Evolutionary conservation across 371 early-diverging fungal species (phyloP).

Genomic region (Lichtheimia ornata): DNA sequence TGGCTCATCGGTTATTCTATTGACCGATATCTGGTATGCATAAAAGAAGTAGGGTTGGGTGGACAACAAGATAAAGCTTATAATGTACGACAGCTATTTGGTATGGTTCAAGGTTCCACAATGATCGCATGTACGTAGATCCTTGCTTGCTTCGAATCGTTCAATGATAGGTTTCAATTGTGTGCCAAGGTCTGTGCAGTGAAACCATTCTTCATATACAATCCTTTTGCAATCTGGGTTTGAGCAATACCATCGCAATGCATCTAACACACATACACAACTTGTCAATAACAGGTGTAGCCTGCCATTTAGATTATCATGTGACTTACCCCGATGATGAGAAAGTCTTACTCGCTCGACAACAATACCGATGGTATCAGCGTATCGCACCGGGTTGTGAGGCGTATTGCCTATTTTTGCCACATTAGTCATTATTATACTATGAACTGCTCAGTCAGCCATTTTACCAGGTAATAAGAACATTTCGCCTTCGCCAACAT

Average conservation of each 20-base stretch:
- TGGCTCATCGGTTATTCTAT: slow-evolving; percentile 1
- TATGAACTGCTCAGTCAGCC: background rate
- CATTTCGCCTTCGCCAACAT: slow-evolving; percentile 92
- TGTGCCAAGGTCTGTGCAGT: slow-evolving; percentile 85
- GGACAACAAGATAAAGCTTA: too few species aligned
- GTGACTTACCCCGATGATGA: slow-evolving; percentile 66
- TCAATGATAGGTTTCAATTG: slow-evolving; percentile 93
- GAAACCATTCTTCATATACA: slow-evolving; percentile 88
- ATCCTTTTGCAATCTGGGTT: slow-evolving; percentile 65
- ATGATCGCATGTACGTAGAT: slow-evolving; percentile 76
- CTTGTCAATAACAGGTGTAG: too few species aligned
- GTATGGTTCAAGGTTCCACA: slow-evolving; percentile 75
- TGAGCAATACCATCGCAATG: slow-evolving; percentile 94
- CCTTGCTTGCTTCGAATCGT: slow-evolving; percentile 61
- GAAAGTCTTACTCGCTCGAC: slow-evolving; percentile 84
- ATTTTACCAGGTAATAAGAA: slow-evolving; percentile 85
- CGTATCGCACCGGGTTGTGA: slow-evolving; percentile 93
- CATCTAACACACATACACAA: slow-evolving; percentile 50
- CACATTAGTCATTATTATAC: background rate
- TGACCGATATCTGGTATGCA: too few species aligned
- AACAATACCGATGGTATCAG: slow-evolving; percentile 92
- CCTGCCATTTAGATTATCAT: background rate
- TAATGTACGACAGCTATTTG: slow-evolving; percentile 28
- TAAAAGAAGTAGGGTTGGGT: too few species aligned
- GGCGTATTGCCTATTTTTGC: slow-evolving; percentile 74